These are phyloP conservation scores for Phoma sp. DNA, from an alignment of 2,329 filamentous ascomycete genomes.

Conservation along the genomic window DNA sequence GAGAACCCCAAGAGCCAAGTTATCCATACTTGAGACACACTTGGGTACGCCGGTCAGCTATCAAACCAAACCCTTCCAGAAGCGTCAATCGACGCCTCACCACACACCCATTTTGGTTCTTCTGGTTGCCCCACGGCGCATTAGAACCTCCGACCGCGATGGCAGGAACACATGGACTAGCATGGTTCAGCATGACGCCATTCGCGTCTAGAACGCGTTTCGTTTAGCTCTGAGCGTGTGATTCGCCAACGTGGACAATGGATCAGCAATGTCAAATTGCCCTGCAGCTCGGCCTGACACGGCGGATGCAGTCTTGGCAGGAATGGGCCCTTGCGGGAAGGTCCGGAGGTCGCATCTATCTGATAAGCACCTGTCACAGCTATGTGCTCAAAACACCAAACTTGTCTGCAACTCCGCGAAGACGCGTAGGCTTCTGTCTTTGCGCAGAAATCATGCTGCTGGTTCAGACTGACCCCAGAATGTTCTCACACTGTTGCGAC, in stretches of 20 bases:
- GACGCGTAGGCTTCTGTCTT: background rate
- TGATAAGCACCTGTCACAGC: slow-evolving; percentile 5
- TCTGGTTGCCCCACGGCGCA: slow-evolving; percentile 13
- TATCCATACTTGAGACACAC: slow-evolving; percentile 10
- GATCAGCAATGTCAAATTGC: slow-evolving; percentile 10
- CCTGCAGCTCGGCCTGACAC: slow-evolving; percentile 14
- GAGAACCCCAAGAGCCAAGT: background rate
- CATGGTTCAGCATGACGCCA: slow-evolving; percentile 35
- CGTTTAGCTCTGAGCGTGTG: slow-evolving; percentile 1
- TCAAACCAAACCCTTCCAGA: slow-evolving; percentile 20
- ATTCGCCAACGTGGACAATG: slow-evolving; percentile 12
- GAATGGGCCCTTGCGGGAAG: slow-evolving; percentile 4
- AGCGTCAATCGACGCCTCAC: slow-evolving; percentile 34
- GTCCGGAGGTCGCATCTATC: slow-evolving; percentile 2
- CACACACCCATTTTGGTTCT: slow-evolving; percentile 26
- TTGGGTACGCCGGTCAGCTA: slow-evolving; percentile 8
- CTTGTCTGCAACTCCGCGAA: slow-evolving; percentile 1
- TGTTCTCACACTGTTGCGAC: too few relatives aligned
- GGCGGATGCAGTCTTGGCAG: slow-evolving; percentile 11
- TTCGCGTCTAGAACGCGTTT: slow-evolving; percentile 29
- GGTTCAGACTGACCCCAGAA: background rate
- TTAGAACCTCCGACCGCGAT: slow-evolving; percentile 29
- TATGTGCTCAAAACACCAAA: slow-evolving; percentile 1
- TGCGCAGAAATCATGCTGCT: background rate
- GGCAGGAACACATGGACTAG: slow-evolving; percentile 37